These are phyloP conservation scores for Schwanniomyces yamadae DNA, from an alignment of 805 yeast species.

Conservation along the genomic window DNA sequence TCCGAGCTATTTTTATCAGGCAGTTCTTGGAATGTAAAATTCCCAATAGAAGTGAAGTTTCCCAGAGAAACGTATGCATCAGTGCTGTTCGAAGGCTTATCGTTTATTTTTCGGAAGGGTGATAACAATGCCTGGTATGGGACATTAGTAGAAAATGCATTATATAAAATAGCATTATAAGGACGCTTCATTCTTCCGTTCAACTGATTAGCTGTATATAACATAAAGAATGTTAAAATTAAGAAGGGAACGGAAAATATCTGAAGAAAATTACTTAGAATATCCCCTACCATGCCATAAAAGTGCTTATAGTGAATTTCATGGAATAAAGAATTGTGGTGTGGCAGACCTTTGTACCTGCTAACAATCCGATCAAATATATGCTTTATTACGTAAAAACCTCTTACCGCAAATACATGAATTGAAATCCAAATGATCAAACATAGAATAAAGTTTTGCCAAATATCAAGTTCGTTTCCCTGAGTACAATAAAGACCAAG, in stretches of 20 bases:
- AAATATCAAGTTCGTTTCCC: slow-evolving; percentile 24
- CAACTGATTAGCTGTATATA: slow-evolving; percentile 23
- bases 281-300: slow-evolving; percentile 30
- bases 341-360: slow-evolving; percentile 1
- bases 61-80: background rate
- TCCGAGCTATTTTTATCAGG: too few species aligned
- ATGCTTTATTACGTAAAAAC: slow-evolving; percentile 19
- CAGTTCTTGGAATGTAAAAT: too few species aligned
- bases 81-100: background rate
- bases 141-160: slow-evolving; percentile 24
- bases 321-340: too few species aligned
- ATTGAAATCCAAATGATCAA: slow-evolving; percentile 25
- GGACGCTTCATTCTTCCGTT: slow-evolving; percentile 11
- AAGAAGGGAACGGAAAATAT: slow-evolving; percentile 45
- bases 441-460: slow-evolving; percentile 46
- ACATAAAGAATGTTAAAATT: slow-evolving; percentile 36
- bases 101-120: background rate
- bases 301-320: slow-evolving; percentile 15
- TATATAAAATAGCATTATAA: slow-evolving; percentile 12
- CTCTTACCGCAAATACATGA: slow-evolving; percentile 21
- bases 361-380: slow-evolving; percentile 2
- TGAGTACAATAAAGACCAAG: slow-evolving; percentile 31
- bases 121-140: slow-evolving; percentile 21
- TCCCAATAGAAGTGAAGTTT: background rate
- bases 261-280: slow-evolving; percentile 29